Evolutionary conservation across 2,329 filamentous ascomycete species (phyloP).

Genomic region (Herpotrichia juniperi): DNA sequence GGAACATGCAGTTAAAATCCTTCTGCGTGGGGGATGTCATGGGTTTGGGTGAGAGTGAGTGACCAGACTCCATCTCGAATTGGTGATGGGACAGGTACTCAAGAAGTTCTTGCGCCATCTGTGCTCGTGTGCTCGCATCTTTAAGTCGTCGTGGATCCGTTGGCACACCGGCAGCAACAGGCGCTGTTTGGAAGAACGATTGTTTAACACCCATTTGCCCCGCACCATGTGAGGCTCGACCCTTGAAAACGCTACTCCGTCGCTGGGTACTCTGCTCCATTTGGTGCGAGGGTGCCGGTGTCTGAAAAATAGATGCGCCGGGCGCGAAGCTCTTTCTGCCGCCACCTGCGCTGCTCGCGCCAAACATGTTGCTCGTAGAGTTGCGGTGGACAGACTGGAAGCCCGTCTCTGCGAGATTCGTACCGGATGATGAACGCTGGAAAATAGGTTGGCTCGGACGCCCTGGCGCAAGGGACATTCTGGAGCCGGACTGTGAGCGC

Average conservation of each 20-base stretch:
- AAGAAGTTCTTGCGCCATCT: conserved; percentile 85
- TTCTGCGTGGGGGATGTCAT: conserved; percentile 96
- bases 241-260: conserved; percentile 73
- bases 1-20: conserved; percentile 97
- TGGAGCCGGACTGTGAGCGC: conserved; percentile 81
- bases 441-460: conserved; percentile 88
- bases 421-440: conserved; percentile 80
- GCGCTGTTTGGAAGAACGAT: conserved; percentile 92
- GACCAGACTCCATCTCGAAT: conserved; percentile 98
- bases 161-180: conserved; percentile 79
- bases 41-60: conserved; percentile 86
- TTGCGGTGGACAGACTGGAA: conserved; percentile 84
- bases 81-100: conserved; percentile 94
- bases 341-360: conserved; percentile 55
- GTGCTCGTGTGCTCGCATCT: conserved; percentile 78
- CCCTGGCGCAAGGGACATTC: conserved; percentile 80
- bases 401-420: conserved; percentile 78
- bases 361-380: conserved; percentile 73
- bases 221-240: conserved; percentile 66
- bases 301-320: conserved; percentile 53
- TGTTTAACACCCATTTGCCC: conserved; percentile 75
- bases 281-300: conserved; percentile 53
- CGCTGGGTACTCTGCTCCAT: conserved; percentile 64
- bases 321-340: conserved; percentile 76
- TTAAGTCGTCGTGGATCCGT: conserved; percentile 85